phyloP scores from a whole-genome alignment of 73 alveolate genomes.

The Blepharisma japonicum region DNA sequence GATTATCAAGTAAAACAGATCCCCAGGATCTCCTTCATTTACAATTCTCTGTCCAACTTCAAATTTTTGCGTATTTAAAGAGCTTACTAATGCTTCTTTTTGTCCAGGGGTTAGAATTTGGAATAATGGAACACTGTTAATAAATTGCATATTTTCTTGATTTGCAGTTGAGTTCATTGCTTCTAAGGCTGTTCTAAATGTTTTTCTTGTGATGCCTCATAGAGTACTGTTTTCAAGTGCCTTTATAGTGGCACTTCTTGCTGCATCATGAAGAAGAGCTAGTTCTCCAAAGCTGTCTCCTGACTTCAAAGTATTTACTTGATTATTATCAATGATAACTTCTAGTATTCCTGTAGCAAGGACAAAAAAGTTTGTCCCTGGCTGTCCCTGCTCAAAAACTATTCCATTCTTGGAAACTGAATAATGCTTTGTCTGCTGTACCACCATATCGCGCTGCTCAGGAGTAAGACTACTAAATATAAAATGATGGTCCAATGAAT shows the following conservation, averaged over 20 bases:
- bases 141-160: constrained; percentile 43
- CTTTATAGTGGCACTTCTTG: constrained; percentile 87
- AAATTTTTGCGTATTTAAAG: constrained; percentile 21
- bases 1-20: constrained; percentile 63
- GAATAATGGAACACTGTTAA: constrained; percentile 41
- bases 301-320: constrained; percentile 37
- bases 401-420: not conserved
- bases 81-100: constrained; percentile 13
- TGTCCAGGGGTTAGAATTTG: constrained; percentile 12
- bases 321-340: constrained; percentile 2
- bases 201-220: constrained; percentile 87
- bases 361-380: constrained; percentile 21
- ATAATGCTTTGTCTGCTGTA: constrained; percentile 19
- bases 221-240: constrained; percentile 70
- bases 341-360: constrained; percentile 32
- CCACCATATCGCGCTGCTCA: not conserved
- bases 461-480: not conserved
- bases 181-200: constrained; percentile 68
- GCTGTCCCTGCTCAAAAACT: constrained; percentile 30
- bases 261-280: constrained; percentile 88
- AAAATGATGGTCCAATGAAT: no score
- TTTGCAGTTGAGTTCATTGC: constrained; percentile 36
- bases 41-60: constrained; percentile 50
- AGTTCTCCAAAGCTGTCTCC: constrained; percentile 94
- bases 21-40: constrained; percentile 86